Evolutionary conservation across 2,329 filamentous ascomycete species (phyloP), one percentile per base, ranked within the genome.

Genomic region (Fonsecaea multimorphosa): DNA sequence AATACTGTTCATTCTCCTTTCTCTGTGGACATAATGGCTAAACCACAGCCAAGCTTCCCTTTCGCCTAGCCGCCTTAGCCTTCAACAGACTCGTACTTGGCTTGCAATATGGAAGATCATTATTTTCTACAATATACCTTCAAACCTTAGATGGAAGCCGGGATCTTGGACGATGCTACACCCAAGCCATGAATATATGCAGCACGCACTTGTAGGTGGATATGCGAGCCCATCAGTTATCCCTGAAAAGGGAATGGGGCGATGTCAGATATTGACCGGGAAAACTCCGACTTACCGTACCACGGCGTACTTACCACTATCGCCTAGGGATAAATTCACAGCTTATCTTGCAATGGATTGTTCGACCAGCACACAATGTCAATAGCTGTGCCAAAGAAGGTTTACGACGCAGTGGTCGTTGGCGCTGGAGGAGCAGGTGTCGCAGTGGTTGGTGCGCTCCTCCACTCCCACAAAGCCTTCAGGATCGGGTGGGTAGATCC

Each of bases 401-500:
- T 49, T 12, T 60, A 36, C 71, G 81, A 80, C 57, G 85, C 85
- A 2, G 81, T 87, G 1, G 85, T 88, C 1, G 83, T 87, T 22
- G 86, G 86, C 58, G 84, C 82, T 61, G 86, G 86, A 16, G 83
- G 85, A 2, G 84, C 84, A 51, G 87, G 87, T 63, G 81, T 89
- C 62, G 86, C 85, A 2, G 83, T 83, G 6, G 79, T 89, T 27
- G 86, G 87, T n/a, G 87, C 87, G 71, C 76, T 89, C 19, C 79
- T 89, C 19, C 85, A 88, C 71, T 80, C 81, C 34, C 79, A 81
- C 54, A 76, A 82, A 7, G 75, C 78, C 8, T 72, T 71, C n/a
- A 81, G 81, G 14, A 81, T 89, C 56, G 74, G 85, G 58, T 89
- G 87, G 87, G 78, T 88, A 46, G 87, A 89, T 72, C 80, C 85